Evolutionary conservation across 371 early-diverging fungal species (phyloP), one percentile per base, ranked within the genome.

Genomic region (Rhizomucor miehei): DNA sequence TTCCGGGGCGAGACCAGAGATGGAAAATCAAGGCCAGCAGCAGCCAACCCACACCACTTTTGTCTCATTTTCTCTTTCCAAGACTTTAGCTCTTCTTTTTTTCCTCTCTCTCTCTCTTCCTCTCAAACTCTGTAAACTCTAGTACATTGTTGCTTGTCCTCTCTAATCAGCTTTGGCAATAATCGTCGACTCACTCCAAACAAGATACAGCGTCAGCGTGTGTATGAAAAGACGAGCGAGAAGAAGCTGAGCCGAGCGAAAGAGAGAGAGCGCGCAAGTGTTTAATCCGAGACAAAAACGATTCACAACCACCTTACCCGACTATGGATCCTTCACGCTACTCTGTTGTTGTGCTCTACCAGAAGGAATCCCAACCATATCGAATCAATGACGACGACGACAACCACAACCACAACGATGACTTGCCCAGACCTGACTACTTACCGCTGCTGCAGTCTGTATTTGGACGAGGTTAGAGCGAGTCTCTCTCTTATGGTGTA

Each of bases 251-350:
- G 14, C 16, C 19, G 41, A 16, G 51, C 51, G 45, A 43, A 48
- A 61, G 52, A 48, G 44, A 59, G 44, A 45, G 52, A 54, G 51
- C 24, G 35, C 34, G 41, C 37, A 20, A 34, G 25, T 41, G 16
- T 16, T 4, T 19, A 41, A 16, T 41, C 19, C 41, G 41, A 19
- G 11, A 25, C 29, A 37, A 44, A 44, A 51, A 44, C 44, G 37
- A 49, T 16, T 29, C 29, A 29, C 29, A 29, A 29, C 29, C 8
- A 29, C 29, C 39, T 36, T 36, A 20, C 38, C 39, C 20, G 34
- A 51, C 11, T 24, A 62, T 62, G 63, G 63, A 62, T 36, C 57
- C 63, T 45, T 62, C 54, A 25, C 63, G 46, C 48, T 62, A 57
- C 52, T 50, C 63, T n/a, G 49, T 57, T 38, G 54, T 62, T 34